Base-by-base conservation (phyloP, 768 basidiomycete species). In the Kwoniella sp. region DNA sequence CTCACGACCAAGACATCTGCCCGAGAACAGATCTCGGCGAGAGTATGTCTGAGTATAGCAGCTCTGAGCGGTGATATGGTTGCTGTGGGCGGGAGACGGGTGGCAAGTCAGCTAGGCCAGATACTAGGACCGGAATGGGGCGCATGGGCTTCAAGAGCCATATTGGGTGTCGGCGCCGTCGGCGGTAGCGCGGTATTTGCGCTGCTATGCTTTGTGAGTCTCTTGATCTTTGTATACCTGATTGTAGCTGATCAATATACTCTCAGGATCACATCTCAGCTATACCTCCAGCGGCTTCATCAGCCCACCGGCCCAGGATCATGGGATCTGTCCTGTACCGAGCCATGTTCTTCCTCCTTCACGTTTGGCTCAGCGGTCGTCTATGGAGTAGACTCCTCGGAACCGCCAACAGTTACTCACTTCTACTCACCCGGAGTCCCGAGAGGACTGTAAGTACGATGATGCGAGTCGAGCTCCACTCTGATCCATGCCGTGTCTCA, bases 141-240 rank as follows among this genome's bases (percentile, higher is more conserved):
- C 15, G 57, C 64, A 15, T 12, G 55, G 8, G 44, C 45, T 15
- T 33, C 59, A 5, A 42, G 51, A 44, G 32, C 45, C 7, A 20
- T 69, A 1, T 33, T 69, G 32, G 58, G 62, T 4, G 2, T 57
- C 11, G 56, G 38, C 9, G 56, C 58, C 0, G 57, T 66, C 3
- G 62, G 59, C 2, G 63, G 60, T 19, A 44, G 45, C 10, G 32
- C 44, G 0, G 48, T 31, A 1, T 65, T 67, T 48, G 59, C 59
- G 15, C 25, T 63, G 22, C 23, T 63, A 1, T 67, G 63, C 28
- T 65, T 65, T 20, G 69, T 70, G 33, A 56, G 69, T 55, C n/a
- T n/a, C n/a, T n/a, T 28, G 15, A 5, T 17, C 5, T 27, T 9
- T 11, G 46, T 29, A 3, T 22, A 31, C 15, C 17, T 46, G 4